Percentiles rank a stretch among this genome's conserved stretches.
Conservation (phyloP, 768 basidiomycete genomes). For the Podaxis rugospora region DNA sequence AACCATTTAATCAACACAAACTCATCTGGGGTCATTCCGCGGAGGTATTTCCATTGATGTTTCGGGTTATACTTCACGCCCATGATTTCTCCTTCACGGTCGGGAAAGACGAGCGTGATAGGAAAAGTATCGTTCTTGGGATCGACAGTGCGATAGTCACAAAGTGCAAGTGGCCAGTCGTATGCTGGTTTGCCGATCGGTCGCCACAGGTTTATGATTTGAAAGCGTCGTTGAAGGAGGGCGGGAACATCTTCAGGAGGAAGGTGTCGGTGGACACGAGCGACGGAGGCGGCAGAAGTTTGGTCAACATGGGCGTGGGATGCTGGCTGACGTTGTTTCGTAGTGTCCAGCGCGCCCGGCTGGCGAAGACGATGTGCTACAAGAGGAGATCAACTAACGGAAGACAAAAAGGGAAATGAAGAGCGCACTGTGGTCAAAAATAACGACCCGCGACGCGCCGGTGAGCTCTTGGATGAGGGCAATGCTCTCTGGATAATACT, state of each 20-base stretch:
- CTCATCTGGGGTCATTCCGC: constrained; percentile 45
- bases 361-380: constrained; percentile 41
- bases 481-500: constrained; percentile 57
- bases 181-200: constrained; percentile 43
- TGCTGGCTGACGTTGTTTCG: constrained; percentile 42
- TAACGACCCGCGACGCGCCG: constrained; percentile 51
- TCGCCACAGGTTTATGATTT: constrained; percentile 60
- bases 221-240: constrained; percentile 44
- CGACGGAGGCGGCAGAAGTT: constrained; percentile 37
- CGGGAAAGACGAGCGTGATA: constrained; percentile 41
- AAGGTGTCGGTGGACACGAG: constrained; percentile 47
- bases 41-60: constrained; percentile 50
- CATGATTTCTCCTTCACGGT: constrained; percentile 48
- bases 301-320: constrained; percentile 48
- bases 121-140: constrained; percentile 38
- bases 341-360: constrained; percentile 29
- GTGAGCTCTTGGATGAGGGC: constrained; percentile 53
- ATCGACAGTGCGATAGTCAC: constrained; percentile 46
- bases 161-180: constrained; percentile 49
- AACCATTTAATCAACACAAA: constrained; percentile 51
- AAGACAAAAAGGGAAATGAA: not conserved
- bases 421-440: constrained; percentile 58
- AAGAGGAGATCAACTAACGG: not conserved
- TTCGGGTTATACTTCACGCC: constrained; percentile 39
- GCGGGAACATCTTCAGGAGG: constrained; percentile 38